phyloP scores from a whole-genome alignment of 306 rosid genomes.

The Morella rubra region DNA sequence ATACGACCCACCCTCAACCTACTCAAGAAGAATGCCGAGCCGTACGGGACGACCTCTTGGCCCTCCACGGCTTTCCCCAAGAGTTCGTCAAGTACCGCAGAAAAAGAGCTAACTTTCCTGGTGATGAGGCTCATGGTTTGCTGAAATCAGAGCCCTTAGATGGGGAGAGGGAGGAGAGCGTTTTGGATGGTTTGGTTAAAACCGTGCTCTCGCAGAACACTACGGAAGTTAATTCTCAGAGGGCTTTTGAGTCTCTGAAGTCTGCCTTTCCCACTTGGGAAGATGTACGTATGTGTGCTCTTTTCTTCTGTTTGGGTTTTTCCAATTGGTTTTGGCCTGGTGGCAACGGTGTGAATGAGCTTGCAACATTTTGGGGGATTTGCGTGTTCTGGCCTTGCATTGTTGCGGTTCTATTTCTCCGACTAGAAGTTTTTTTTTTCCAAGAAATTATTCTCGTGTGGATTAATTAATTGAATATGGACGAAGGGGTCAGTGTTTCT shows the following conservation, averaged over 20 bases:
- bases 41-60: conserved; percentile 68
- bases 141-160: conserved; percentile 28
- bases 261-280: conserved; percentile 66
- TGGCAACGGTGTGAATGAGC: background rate
- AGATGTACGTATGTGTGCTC: conserved; percentile 32
- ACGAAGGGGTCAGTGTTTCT: background rate
- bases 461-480: background rate
- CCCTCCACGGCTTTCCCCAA: conserved; percentile 66
- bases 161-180: conserved; percentile 39
- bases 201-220: conserved; percentile 90
- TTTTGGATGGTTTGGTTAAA: conserved; percentile 80
- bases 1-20: conserved; percentile 58
- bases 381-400: background rate
- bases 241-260: conserved; percentile 80
- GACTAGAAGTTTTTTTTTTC: background rate
- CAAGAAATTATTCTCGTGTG: background rate
- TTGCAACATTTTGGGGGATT: background rate
- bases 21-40: conserved; percentile 51
- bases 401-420: background rate
- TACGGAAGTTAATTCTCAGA: conserved; percentile 59
- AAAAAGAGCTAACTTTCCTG: conserved; percentile 10
- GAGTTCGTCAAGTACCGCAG: conserved; percentile 76
- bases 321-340: background rate
- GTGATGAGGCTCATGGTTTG: background rate
- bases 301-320: background rate